phyloP scores from a whole-genome alignment of 371 early-diverging fungal genomes.

The Apophysomyces variabilis region DNA sequence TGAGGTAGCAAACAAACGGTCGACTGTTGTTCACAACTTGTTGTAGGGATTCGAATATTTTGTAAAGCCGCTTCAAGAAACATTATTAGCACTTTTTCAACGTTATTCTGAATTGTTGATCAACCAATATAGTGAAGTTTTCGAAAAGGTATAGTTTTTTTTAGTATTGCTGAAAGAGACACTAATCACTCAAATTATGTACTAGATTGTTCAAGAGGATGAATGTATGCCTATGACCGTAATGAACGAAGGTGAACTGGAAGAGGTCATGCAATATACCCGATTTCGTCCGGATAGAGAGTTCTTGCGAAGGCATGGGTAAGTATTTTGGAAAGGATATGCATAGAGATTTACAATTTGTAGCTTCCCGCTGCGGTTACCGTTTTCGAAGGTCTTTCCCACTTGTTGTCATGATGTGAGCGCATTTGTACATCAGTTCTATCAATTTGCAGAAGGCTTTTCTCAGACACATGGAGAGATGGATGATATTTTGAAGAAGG shows the following conservation, averaged over 20 bases:
- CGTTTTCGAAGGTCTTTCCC: conserved; percentile 85
- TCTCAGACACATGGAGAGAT: conserved; percentile 84
- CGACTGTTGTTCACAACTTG: neutral
- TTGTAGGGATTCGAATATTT: conserved; percentile 52
- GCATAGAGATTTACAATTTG: neutral
- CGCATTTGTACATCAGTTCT: conserved; percentile 78
- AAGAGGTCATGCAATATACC: conserved; percentile 59
- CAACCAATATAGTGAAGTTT: conserved; percentile 67
- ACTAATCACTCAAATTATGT: neutral
- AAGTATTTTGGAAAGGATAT: conserved; percentile 8
- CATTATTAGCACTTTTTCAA: conserved; percentile 77
- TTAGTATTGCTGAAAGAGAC: neutral
- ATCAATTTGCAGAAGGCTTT: conserved; percentile 86
- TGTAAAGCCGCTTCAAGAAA: conserved; percentile 57
- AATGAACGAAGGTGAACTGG: conserved; percentile 65
- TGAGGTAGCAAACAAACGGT: conserved; percentile 59
- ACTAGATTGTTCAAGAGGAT: conserved; percentile 79
- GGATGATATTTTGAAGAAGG: conserved; percentile 87
- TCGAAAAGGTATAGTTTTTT: conserved; percentile 66
- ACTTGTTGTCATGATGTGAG: conserved; percentile 74
- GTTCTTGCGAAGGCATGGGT: conserved; percentile 49
- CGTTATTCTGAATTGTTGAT: conserved; percentile 82
- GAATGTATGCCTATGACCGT: conserved; percentile 86
- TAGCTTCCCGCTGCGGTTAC: conserved; percentile 81
- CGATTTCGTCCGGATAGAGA: conserved; percentile 54